These are phyloP conservation scores for Brettanomyces sp. DNA, from an alignment of 805 yeast genomes.

Conservation along the genomic window DNA sequence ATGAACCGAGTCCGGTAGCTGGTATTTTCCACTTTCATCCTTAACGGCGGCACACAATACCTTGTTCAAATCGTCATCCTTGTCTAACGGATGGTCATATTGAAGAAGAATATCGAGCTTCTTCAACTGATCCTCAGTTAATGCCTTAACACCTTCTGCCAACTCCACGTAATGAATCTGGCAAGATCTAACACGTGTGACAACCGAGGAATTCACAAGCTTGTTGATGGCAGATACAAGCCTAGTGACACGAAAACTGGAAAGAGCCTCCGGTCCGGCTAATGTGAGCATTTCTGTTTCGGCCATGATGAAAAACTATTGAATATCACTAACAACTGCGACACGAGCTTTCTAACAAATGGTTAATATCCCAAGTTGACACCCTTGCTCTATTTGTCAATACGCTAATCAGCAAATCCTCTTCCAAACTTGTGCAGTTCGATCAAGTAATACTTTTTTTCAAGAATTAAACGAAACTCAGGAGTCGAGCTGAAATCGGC, in stretches of 20 bases:
- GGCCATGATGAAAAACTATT: not conserved
- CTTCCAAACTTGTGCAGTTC: no score
- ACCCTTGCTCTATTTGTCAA: no score
- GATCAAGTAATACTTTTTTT: no score
- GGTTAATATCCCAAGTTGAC: not conserved
- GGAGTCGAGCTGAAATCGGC: not conserved
- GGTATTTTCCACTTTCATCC: constrained; percentile 16
- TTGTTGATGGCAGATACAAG: constrained; percentile 65
- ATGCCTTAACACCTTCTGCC: constrained; percentile 27
- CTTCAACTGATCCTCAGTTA: constrained; percentile 32
- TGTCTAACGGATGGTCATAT: constrained; percentile 63
- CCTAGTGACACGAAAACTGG: constrained; percentile 73
- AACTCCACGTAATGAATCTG: constrained; percentile 71
- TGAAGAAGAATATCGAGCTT: constrained; percentile 56
- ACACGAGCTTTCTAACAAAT: not conserved
- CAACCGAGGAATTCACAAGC: constrained; percentile 56
- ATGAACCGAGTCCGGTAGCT: constrained; percentile 33
- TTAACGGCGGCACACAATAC: constrained; percentile 17
- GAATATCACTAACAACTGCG: not conserved
- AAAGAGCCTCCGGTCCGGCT: constrained; percentile 87
- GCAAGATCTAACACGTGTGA: constrained; percentile 62
- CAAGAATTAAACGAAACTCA: not conserved
- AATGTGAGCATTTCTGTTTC: constrained; percentile 33
- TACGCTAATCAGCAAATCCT: no score
- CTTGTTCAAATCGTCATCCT: constrained; percentile 2